Conservation (phyloP, 2,329 filamentous ascomycete species). For the Chaetomiaceae sp. region DNA sequence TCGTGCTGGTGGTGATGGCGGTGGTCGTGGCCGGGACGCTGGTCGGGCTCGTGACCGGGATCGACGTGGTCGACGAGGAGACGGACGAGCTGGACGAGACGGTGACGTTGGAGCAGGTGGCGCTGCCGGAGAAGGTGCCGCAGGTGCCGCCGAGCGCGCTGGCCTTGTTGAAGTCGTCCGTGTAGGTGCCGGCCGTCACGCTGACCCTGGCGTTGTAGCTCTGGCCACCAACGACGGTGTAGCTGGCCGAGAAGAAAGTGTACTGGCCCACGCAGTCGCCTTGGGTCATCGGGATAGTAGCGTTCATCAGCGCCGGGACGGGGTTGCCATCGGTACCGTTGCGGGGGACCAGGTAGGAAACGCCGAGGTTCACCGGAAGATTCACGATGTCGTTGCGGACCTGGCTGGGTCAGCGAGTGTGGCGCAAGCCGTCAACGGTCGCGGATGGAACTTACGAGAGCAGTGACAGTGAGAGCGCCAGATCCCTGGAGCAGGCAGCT, state of each 20-base stretch:
- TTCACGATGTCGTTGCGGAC: constrained; percentile 43
- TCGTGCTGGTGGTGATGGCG: constrained; percentile 13
- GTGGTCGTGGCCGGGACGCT: constrained; percentile 15
- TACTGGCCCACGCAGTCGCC: constrained; percentile 42
- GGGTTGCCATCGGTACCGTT: constrained; percentile 35
- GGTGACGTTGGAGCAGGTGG: constrained; percentile 21
- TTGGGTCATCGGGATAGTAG: constrained; percentile 35
- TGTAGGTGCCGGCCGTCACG: constrained; percentile 36
- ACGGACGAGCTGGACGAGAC: constrained; percentile 19
- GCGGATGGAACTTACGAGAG: constrained; percentile 27
- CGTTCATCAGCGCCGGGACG: constrained; percentile 35
- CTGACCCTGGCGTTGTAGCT: constrained; percentile 42
- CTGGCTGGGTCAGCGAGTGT: constrained; percentile 3
- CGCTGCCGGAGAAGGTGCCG: constrained; percentile 33
- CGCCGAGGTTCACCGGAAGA: constrained; percentile 35
- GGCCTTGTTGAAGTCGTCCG: constrained; percentile 45
- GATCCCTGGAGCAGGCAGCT: constrained; percentile 45
- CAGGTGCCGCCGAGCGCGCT: constrained; percentile 41
- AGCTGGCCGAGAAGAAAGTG: constrained; percentile 41
- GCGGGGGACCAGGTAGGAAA: constrained; percentile 38
- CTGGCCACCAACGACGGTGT: constrained; percentile 39
- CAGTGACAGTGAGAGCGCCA: constrained; percentile 40
- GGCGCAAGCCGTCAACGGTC: background rate
- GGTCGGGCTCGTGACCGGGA: constrained; percentile 10
- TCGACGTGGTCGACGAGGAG: constrained; percentile 12